These are phyloP conservation scores for Cichorium intybus DNA, from an alignment of 140 eudicot genomes.

Conservation along the genomic window DNA sequence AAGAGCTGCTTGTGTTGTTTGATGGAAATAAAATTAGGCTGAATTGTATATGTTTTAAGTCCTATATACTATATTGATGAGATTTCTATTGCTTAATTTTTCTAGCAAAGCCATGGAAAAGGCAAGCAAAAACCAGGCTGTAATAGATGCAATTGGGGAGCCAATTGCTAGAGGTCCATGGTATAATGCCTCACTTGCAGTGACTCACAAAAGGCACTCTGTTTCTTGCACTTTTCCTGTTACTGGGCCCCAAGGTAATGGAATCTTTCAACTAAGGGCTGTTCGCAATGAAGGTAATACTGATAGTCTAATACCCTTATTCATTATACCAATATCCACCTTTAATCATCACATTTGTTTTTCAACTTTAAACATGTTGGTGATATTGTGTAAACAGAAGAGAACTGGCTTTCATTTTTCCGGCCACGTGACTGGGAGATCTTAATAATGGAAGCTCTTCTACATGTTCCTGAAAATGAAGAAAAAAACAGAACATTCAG, in stretches of 20 bases:
- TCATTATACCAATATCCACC: background rate
- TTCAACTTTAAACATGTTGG: background rate
- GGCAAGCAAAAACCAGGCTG: conserved; percentile 70
- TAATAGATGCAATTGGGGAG: conserved; percentile 78
- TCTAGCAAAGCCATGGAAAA: conserved; percentile 91
- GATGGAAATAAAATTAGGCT: background rate
- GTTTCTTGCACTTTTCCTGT: conserved; percentile 93
- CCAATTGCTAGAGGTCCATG: conserved; percentile 94
- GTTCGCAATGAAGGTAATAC: conserved; percentile 69
- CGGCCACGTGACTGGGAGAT: conserved; percentile 83
- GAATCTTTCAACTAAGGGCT: conserved; percentile 79
- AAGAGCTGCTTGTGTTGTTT: background rate
- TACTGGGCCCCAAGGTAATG: conserved; percentile 87
- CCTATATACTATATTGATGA: background rate
- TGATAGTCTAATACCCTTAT: conserved; percentile 2
- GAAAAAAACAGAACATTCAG: conserved; percentile 66
- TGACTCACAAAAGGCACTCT: conserved; percentile 74
- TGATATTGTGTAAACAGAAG: conserved; percentile 51
- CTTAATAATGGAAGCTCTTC: conserved; percentile 89
- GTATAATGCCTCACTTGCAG: conserved; percentile 97
- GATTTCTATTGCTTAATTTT: background rate
- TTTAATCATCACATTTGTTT: background rate
- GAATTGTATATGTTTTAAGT: background rate
- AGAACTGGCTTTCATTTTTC: conserved; percentile 56
- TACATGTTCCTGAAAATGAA: conserved; percentile 85